phyloP scores from a whole-genome alignment of 1,284 basidiomycete species.

The Ustilago sp. region DNA sequence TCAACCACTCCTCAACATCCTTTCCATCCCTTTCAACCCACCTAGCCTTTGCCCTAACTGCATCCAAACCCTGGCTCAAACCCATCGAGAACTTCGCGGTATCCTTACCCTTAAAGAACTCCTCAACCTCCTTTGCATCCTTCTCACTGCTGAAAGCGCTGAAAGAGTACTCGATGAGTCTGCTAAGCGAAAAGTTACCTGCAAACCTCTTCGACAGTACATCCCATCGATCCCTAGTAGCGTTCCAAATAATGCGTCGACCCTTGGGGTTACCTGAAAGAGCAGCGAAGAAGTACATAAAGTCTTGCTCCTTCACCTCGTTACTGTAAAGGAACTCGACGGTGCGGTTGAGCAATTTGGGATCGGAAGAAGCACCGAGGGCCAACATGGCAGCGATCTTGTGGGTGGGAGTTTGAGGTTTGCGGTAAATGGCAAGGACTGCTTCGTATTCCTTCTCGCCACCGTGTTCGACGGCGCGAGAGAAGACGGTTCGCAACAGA shows the following conservation, averaged over 20 bases:
- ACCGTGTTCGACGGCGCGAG: slow-evolving; percentile 77
- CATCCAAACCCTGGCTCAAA: slow-evolving; percentile 78
- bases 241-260: slow-evolving; percentile 68
- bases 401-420: slow-evolving; percentile 73
- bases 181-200: slow-evolving; percentile 64
- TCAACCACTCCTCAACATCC: slow-evolving; percentile 75
- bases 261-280: slow-evolving; percentile 65
- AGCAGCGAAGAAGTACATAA: slow-evolving; percentile 67
- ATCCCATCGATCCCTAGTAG: slow-evolving; percentile 67
- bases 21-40: slow-evolving; percentile 76
- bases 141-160: slow-evolving; percentile 76
- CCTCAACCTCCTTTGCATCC: slow-evolving; percentile 77
- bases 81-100: slow-evolving; percentile 73
- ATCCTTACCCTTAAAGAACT: slow-evolving; percentile 73
- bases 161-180: slow-evolving; percentile 74
- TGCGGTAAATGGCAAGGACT: slow-evolving; percentile 76
- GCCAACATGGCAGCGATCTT: slow-evolving; percentile 69
- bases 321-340: slow-evolving; percentile 62
- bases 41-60: slow-evolving; percentile 74
- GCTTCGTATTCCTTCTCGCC: slow-evolving; percentile 78
- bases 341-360: slow-evolving; percentile 66
- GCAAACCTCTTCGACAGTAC: slow-evolving; percentile 75
- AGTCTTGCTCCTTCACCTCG: slow-evolving; percentile 70
- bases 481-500: slow-evolving; percentile 57
- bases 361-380: slow-evolving; percentile 63